Evolutionary conservation across 306 rosid species (phyloP).

Genomic region (Albizia julibrissin): DNA sequence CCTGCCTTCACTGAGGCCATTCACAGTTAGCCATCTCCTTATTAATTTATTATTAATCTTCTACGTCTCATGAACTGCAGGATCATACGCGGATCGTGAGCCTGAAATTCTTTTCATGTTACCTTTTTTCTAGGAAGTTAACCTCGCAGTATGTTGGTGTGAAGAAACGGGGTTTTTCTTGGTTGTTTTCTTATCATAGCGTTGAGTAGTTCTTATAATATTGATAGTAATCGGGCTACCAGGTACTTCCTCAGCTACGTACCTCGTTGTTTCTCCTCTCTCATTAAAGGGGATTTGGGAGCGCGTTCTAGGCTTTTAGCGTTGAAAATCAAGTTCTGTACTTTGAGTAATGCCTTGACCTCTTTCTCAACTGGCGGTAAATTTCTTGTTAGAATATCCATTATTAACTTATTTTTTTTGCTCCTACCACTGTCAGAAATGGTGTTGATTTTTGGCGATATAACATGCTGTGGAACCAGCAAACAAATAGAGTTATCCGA

Average conservation of each 20-base stretch:
- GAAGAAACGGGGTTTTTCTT: not conserved
- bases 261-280: not conserved
- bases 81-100: not conserved
- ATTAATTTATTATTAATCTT: not conserved
- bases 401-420: not conserved
- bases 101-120: not conserved
- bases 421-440: not conserved
- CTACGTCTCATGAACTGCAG: not conserved
- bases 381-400: not conserved
- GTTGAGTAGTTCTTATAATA: not conserved
- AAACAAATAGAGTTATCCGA: not conserved
- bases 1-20: not conserved
- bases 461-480: not conserved
- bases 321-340: not conserved
- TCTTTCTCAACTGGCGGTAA: not conserved
- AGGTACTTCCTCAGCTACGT: not conserved
- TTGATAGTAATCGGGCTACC: not conserved
- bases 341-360: not conserved
- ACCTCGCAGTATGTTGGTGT: not conserved
- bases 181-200: not conserved
- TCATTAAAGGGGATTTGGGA: not conserved
- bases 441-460: not conserved
- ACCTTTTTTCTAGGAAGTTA: not conserved
- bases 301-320: not conserved
- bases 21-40: not conserved